Evolutionary conservation across 169 alveolate genomes (phyloP), one percentile per base, ranked within the genome.

Genomic region (Plasmodium reichenowi): DNA sequence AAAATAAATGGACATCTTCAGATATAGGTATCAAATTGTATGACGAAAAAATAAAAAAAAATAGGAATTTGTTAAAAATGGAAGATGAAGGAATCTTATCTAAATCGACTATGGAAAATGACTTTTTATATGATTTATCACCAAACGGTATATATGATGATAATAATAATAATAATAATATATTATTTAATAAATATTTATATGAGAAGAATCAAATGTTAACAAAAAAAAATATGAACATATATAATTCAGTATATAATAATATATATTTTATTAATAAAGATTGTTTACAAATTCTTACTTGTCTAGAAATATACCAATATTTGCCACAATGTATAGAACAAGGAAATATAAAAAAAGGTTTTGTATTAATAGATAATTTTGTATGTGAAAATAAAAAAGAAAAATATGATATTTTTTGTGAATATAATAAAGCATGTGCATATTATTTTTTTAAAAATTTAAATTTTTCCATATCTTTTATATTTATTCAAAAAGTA

Each of bases 401-500:
- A 2, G 91, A 83, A 2, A 83, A 62, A 47, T n/a, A n/a, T 7
- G 32, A 13, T 58, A 70, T 62, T 0, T 20, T 83, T 13, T 10
- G 67, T 15, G 85, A 54, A 24, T 83, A 83, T 56, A 83, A 26
- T 56, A 83, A 83, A 54, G 83, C 83, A 20, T 83, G 91, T 83
- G 91, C 74, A 7, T 83, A 83, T 20, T 45, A 43, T 47, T 47
- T 32, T 20, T 83, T 83, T 29, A 54, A 38, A 0, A 32, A 60
- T 32, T 71, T 62, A 15, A 45, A 83, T 8, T 83, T 83, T 17
- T 20, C 91, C 0, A 20, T 68, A 4, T 52, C 91, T 0, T 83
- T 83, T 26, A 9, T 83, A 63, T 83, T 52, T 50, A 68, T 83
- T 48, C 56, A 83, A 56, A 70, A 47, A 38, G 50, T 38, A 4